Evolutionary conservation across 306 rosid species (phyloP), one percentile per base, ranked within the genome.

Genomic region (Cicer yamashitae): DNA sequence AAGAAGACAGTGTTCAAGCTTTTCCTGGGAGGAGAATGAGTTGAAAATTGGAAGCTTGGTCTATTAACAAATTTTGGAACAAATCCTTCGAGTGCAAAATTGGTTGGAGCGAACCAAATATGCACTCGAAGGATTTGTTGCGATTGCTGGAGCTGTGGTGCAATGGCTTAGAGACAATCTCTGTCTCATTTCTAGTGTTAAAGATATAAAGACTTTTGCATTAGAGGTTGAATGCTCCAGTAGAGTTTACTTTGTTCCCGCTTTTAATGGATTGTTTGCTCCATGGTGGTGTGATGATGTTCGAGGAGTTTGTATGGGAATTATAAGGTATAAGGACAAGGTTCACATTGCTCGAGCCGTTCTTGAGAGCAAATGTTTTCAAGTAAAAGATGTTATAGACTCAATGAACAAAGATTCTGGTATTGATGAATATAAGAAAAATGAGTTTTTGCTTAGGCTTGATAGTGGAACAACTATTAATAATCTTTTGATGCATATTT

Each of bases 251-350:
- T 91, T 94, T 60, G 98, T 94, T 51, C 97, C 98, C 11, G 97
- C 97, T 71, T 94, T 94, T 39, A 94, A 83, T 80, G 98, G 97
- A 39, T 71, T 94, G 73, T 94, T 86, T 83, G 97, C 98, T 46
- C 98, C 97, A 0, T 91, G 93, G 96, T 94, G 98, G 98, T 88
- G 96, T 3, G 98, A 94, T 11, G 98, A 94, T 82, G 98, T 96
- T 84, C 96, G 98, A 0, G 97, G 97, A 6, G 93, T 94, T 81
- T 80, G 83, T 40, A 77, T 94, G 50, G 98, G 98, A 10, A 86
- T 94, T 40, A 94, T 96, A 18, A 86, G 96, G 85, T 86, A 76
- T 73, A 91, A 96, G 4, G 87, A 52, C 72, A 94, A 92, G 88
- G 88, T 88, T 74, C 99, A 94, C 79, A 83, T 94, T 67, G 94